Evolutionary conservation across 441 rosid species (phyloP).

Genomic region (Populus tomentosa): DNA sequence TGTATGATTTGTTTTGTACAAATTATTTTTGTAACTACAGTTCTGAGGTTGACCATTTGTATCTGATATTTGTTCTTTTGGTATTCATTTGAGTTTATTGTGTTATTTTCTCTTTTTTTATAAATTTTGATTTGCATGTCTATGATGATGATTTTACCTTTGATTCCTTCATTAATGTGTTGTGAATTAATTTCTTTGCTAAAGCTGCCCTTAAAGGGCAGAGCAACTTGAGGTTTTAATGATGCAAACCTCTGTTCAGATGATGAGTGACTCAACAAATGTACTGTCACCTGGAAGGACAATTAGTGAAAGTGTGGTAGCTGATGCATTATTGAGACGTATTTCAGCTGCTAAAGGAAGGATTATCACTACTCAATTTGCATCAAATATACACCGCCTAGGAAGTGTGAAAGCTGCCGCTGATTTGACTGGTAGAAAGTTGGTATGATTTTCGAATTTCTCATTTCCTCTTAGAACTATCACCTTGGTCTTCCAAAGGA

Average conservation of each 20-base stretch:
- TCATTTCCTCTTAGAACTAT: background rate
- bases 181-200: background rate
- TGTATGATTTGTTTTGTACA: background rate
- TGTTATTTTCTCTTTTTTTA: background rate
- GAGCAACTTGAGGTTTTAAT: background rate
- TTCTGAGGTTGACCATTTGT: background rate
- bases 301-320: conserved; percentile 74
- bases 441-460: conserved; percentile 41
- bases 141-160: background rate
- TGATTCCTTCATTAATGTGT: background rate
- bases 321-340: conserved; percentile 67
- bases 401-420: conserved; percentile 99
- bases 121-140: background rate
- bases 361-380: conserved; percentile 93
- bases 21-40: background rate
- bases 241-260: conserved; percentile 40
- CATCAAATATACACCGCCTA: conserved; percentile 91
- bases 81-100: background rate
- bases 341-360: conserved; percentile 86
- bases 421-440: conserved; percentile 81
- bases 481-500: background rate
- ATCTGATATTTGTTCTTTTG: conserved; percentile 4
- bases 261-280: conserved; percentile 99
- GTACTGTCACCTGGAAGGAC: conserved; percentile 94
- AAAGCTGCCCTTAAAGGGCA: background rate